Base-by-base conservation (phyloP, 768 basidiomycete genomes). In the Ramaria sp. region DNA sequence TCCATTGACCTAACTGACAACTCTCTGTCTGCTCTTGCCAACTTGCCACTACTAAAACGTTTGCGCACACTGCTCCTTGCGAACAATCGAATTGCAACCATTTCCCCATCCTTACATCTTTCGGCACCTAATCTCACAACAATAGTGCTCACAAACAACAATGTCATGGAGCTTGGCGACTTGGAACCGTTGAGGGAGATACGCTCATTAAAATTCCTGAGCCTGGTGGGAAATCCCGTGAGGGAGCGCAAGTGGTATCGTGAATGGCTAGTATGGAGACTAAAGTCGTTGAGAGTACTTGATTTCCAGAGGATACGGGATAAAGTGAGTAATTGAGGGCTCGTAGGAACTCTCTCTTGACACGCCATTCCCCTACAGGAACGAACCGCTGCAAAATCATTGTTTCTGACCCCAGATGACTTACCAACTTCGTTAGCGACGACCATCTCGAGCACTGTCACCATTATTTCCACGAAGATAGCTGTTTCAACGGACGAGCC, bases 271-370 rank as follows among this genome's bases (percentile, higher is more conserved):
- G 83, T 88, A 64, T 91, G 83, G 82, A 82, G 84, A 74, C 77
- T 91, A 76, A 83, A 86, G 70, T 78, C 80, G 67, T 79, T 95
- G 67, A 84, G 92, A 79, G 88, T 91, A 73, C 78, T 95, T 68
- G 91, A 95, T 80, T 95, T 90, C 73, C 88, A 91, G 78, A 83
- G 91, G 73, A 88, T 95, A 66, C 84, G 87, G 69, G 91, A 93
- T 71, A 91, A 92, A 83, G 91, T 92, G 75, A 19, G 65, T 30
- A 30, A 7, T 10, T 22, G 3, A 52, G 34, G 37, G 3, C 11
- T 20, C 24, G 12, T 33, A 2, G 3, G 34, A 37, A 10, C 34
- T 37, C 34, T 2, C 39, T 17, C n/a, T 37, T 22, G 17, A n/a
- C n/a, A 51, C 30, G 10, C 30, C 49, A 22, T 13, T 48, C 59